Conservation (phyloP, 1,139 yeast species). For the Meyerozyma athensensis region DNA sequence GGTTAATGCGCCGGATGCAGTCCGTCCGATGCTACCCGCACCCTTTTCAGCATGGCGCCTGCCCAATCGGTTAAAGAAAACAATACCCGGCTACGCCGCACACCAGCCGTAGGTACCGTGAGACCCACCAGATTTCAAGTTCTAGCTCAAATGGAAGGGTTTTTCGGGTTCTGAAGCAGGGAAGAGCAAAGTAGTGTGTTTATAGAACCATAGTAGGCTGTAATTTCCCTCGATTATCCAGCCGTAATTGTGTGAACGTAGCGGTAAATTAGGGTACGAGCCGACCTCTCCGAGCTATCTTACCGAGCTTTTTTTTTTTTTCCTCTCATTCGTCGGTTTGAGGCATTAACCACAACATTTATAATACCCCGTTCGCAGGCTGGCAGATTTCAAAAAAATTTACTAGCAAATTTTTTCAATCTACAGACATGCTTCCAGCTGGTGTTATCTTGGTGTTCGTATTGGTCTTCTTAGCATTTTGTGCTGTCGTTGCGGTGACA, state of each 20-base stretch:
- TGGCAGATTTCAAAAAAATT: not conserved
- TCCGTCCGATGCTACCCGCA: not conserved
- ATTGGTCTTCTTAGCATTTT: conserved; percentile 39
- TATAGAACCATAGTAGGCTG: too few relatives aligned
- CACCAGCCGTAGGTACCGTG: conserved; percentile 3
- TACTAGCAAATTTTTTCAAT: conserved; percentile 6
- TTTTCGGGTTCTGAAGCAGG: too few relatives aligned
- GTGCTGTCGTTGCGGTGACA: conserved; percentile 32
- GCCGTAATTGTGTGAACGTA: conserved; percentile 1
- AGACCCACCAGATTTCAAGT: not conserved
- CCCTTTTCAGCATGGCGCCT: conserved; percentile 2
- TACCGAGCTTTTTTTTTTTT: conserved; percentile 3
- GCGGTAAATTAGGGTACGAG: conserved; percentile 2
- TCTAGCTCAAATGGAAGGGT: not conserved
- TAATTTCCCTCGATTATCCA: too few relatives aligned
- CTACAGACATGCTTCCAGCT: conserved; percentile 40
- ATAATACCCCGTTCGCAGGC: conserved; percentile 4
- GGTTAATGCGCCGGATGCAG: not conserved
- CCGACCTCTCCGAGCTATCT: conserved; percentile 2
- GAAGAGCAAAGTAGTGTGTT: too few relatives aligned
- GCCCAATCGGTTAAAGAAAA: conserved; percentile 1
- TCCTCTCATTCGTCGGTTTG: conserved; percentile 3
- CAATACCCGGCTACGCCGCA: conserved; percentile 3
- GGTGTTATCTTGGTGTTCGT: conserved; percentile 51
- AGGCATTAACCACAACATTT: conserved; percentile 3